Conservation (phyloP, 345 rosid genomes). For the Viola odorata region DNA sequence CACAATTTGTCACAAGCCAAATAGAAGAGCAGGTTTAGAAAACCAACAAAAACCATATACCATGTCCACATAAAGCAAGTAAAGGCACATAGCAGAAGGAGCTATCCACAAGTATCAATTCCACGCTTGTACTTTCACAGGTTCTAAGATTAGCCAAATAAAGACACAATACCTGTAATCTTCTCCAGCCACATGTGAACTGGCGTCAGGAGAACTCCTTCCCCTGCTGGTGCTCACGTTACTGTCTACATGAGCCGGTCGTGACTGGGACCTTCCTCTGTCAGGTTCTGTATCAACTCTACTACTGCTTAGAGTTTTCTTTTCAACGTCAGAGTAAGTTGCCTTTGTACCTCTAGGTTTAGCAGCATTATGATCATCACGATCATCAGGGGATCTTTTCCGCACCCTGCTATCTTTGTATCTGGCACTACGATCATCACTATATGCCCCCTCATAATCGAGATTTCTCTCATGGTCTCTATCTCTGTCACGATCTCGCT, state of each 20-base stretch:
- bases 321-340: constrained; percentile 38
- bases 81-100: too few relatives aligned
- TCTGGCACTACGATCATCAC: constrained; percentile 52
- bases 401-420: constrained; percentile 56
- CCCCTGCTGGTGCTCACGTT: constrained; percentile 30
- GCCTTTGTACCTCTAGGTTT: constrained; percentile 35
- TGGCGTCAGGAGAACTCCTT: constrained; percentile 48
- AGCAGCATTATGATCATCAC: constrained; percentile 45
- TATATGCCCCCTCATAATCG: constrained; percentile 6
- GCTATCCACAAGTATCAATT: too few relatives aligned
- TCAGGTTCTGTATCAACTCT: constrained; percentile 62
- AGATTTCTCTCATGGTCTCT: constrained; percentile 25
- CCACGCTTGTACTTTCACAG: too few relatives aligned
- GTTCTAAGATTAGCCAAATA: not conserved
- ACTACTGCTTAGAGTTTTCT: constrained; percentile 37
- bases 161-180: constrained; percentile 54
- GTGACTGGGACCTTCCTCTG: constrained; percentile 58
- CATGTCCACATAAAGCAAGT: too few relatives aligned
- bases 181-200: constrained; percentile 54
- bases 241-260: constrained; percentile 42
- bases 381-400: constrained; percentile 70
- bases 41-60: not conserved
- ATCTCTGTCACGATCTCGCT: constrained; percentile 7
- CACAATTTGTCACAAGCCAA: not conserved
- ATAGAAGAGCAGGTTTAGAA: not conserved